Percentiles rank a stretch among this genome's conserved stretches.
These are phyloP conservation scores for Pythium brassicae DNA, from an alignment of 352 stramenopile genomes.

Conservation along the genomic window DNA sequence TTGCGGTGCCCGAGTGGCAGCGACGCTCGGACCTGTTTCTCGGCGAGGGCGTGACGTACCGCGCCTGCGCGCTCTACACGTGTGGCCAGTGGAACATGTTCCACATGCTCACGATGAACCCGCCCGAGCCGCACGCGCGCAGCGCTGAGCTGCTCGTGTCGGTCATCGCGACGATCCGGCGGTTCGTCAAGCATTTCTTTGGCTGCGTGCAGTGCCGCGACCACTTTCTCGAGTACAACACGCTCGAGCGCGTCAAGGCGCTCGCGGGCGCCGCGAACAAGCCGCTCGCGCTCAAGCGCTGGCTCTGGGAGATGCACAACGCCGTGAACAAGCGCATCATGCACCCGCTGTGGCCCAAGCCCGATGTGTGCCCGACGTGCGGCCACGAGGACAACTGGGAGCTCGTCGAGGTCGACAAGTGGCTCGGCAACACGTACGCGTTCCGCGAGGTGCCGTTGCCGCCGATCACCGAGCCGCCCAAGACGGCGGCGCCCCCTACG, in stretches of 20 bases:
- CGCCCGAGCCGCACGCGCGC: slow-evolving; percentile 28
- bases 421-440: slow-evolving; percentile 55
- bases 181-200: slow-evolving; percentile 86
- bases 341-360: slow-evolving; percentile 76
- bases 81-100: slow-evolving; percentile 87
- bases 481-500: slow-evolving; percentile 7
- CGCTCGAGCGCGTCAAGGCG: slow-evolving; percentile 56
- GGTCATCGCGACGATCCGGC: slow-evolving; percentile 69
- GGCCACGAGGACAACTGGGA: slow-evolving; percentile 56
- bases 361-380: slow-evolving; percentile 63
- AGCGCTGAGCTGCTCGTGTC: slow-evolving; percentile 54
- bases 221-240: slow-evolving; percentile 79
- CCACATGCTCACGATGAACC: slow-evolving; percentile 82
- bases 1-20: slow-evolving; percentile 61
- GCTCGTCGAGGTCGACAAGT: slow-evolving; percentile 71
- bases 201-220: slow-evolving; percentile 73
- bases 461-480: slow-evolving; percentile 15
- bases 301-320: slow-evolving; percentile 86
- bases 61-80: slow-evolving; percentile 72
- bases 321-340: slow-evolving; percentile 74
- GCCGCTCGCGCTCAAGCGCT: slow-evolving; percentile 55
- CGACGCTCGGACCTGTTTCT: slow-evolving; percentile 56
- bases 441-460: slow-evolving; percentile 58
- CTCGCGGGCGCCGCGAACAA: slow-evolving; percentile 69
- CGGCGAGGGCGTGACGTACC: slow-evolving; percentile 59